Evolutionary conservation across 1,284 basidiomycete species (phyloP).

Genomic region (Lignosus rhinocerotis): DNA sequence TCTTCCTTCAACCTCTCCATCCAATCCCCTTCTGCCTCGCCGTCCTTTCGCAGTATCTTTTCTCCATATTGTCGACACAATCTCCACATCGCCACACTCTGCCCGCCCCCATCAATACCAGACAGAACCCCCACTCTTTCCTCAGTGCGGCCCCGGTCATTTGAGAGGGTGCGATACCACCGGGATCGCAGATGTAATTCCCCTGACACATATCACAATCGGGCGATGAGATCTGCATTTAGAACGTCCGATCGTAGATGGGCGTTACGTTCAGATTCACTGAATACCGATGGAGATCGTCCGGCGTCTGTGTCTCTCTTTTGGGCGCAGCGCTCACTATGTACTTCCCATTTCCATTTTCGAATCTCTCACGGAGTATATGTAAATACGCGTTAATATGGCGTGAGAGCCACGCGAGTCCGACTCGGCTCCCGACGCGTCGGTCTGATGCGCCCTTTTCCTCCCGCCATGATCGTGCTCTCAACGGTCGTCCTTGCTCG

Average conservation of each 20-base stretch:
- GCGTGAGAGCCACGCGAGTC: neutral
- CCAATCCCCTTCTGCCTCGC: slow-evolving; percentile 23
- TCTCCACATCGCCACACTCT: slow-evolving; percentile 2
- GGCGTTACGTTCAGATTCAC: slow-evolving; percentile 18
- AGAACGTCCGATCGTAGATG: slow-evolving; percentile 13
- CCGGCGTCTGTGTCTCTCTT: slow-evolving; percentile 16
- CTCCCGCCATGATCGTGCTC: neutral
- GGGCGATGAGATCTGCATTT: slow-evolving; percentile 13
- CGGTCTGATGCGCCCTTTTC: neutral
- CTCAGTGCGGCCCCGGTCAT: neutral
- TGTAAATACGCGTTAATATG: neutral
- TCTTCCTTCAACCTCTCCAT: neutral
- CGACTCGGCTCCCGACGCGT: neutral
- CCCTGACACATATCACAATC: slow-evolving; percentile 11
- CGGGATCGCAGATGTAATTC: neutral
- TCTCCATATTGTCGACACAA: slow-evolving; percentile 7
- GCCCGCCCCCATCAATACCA: neutral
- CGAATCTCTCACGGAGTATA: too few species aligned
- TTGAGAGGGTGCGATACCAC: neutral
- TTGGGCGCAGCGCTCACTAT: neutral
- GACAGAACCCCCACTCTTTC: neutral
- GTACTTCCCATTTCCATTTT: slow-evolving; percentile 2
- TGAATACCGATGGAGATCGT: slow-evolving; percentile 19
- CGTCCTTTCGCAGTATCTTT: slow-evolving; percentile 16
- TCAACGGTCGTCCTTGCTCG: too few species aligned